Conservation (phyloP, 2,329 filamentous ascomycete species). For the Alternaria sp. region DNA sequence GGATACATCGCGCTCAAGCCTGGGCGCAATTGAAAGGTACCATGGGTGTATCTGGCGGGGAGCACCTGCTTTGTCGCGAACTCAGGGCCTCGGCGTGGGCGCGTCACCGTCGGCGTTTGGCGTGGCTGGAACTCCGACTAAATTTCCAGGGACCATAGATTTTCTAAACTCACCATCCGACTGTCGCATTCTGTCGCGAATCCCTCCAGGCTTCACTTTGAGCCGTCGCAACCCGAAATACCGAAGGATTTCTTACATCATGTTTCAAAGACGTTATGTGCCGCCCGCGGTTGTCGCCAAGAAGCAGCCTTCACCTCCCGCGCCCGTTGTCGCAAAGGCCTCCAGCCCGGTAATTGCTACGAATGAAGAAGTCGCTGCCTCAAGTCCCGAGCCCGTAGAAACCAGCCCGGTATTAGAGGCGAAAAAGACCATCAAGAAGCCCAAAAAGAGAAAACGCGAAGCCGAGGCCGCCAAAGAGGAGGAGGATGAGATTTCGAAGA, state of each 20-base stretch:
- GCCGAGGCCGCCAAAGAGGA: conserved; percentile 22
- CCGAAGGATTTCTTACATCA: neutral
- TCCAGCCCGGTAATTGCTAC: conserved; percentile 2
- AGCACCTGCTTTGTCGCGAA: neutral
- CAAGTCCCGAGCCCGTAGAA: conserved; percentile 10
- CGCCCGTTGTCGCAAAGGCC: neutral
- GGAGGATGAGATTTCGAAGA: conserved; percentile 43
- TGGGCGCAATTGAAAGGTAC: conserved; percentile 1
- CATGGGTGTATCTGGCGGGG: neutral
- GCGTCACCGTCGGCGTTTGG: conserved; percentile 37
- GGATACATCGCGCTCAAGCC: conserved; percentile 30
- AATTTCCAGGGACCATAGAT: conserved; percentile 32
- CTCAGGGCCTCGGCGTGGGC: conserved; percentile 18
- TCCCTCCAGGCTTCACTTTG: neutral
- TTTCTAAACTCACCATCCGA: conserved; percentile 9
- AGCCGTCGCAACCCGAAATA: neutral
- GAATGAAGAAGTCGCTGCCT: neutral
- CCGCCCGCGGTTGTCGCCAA: conserved; percentile 39
- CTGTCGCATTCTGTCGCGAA: conserved; percentile 4
- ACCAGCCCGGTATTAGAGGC: conserved; percentile 7
- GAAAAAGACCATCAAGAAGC: conserved; percentile 37
- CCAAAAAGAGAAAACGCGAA: conserved; percentile 46
- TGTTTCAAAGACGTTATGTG: conserved; percentile 53
- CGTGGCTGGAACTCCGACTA: conserved; percentile 28
- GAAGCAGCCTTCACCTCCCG: conserved; percentile 8